A percentile compares a stretch with the other conserved stretches of the same genome.
Conservation (phyloP, 1,139 yeast species). For the Pichia sp. region DNA sequence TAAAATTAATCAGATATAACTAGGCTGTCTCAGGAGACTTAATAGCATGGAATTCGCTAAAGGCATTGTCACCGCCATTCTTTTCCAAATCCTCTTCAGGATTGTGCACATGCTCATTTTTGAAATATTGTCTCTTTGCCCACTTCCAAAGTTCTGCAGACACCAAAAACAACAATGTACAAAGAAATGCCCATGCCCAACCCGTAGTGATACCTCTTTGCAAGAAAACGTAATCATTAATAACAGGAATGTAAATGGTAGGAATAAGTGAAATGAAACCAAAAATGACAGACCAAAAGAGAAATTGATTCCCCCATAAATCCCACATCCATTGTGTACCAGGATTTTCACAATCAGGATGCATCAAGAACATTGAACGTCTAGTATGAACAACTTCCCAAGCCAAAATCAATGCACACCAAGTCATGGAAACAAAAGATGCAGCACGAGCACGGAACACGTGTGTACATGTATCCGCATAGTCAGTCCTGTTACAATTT, state of each 20-base stretch:
- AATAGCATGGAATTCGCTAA: too few species aligned
- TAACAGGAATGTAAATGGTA: slow-evolving; percentile 80
- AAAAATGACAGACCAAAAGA: slow-evolving; percentile 75
- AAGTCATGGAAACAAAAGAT: slow-evolving; percentile 80
- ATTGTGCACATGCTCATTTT: slow-evolving; percentile 34
- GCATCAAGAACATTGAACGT: slow-evolving; percentile 68
- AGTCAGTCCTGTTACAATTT: slow-evolving; percentile 49
- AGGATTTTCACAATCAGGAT: slow-evolving; percentile 57
- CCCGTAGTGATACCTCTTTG: slow-evolving; percentile 73
- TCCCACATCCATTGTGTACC: slow-evolving; percentile 53
- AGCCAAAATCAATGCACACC: slow-evolving; percentile 82
- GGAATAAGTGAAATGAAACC: slow-evolving; percentile 77
- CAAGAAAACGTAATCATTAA: slow-evolving; percentile 68
- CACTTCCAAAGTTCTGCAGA: slow-evolving; percentile 67
- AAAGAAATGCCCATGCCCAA: slow-evolving; percentile 76
- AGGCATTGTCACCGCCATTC: slow-evolving; percentile 33
- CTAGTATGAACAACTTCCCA: slow-evolving; percentile 85
- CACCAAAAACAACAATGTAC: slow-evolving; percentile 48
- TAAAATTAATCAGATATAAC: too few species aligned
- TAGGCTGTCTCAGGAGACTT: too few species aligned
- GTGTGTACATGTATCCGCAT: slow-evolving; percentile 42
- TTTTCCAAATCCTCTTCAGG: slow-evolving; percentile 63
- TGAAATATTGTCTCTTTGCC: slow-evolving; percentile 50
- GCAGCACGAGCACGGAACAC: slow-evolving; percentile 80
- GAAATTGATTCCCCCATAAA: slow-evolving; percentile 68